Percentiles rank a stretch among this genome's conserved stretches.
phyloP scores from a whole-genome alignment of 2,329 filamentous ascomycete genomes.

The Chalara sp. region DNA sequence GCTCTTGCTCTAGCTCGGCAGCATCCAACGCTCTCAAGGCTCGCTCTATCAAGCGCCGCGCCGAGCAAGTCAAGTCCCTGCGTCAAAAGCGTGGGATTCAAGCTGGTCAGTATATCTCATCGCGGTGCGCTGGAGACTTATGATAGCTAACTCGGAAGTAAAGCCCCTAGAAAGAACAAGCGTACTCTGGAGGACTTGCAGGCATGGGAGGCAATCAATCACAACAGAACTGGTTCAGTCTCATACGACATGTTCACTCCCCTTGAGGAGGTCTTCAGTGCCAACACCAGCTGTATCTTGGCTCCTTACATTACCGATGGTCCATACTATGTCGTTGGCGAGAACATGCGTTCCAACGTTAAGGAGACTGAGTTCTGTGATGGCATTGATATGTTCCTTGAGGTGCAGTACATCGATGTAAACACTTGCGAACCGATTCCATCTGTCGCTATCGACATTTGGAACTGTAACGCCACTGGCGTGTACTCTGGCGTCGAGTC shows the following conservation, averaged over 20 bases:
- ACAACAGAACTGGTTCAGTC: conserved; percentile 10
- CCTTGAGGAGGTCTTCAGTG: conserved; percentile 33
- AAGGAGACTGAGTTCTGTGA: conserved; percentile 27
- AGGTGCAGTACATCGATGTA: conserved; percentile 24
- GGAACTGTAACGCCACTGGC: conserved; percentile 33
- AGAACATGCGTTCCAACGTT: conserved; percentile 33
- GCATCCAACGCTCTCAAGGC: conserved; percentile 29
- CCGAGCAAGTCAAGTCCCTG: conserved; percentile 11
- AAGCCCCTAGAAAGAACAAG: conserved; percentile 16
- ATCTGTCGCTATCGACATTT: conserved; percentile 30
- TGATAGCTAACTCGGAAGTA: not conserved
- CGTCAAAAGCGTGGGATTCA: not conserved
- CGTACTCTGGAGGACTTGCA: conserved; percentile 18
- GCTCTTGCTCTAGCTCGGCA: conserved; percentile 29
- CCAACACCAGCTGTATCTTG: conserved; percentile 39
- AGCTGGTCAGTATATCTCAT: conserved; percentile 8
- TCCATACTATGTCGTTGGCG: conserved; percentile 42
- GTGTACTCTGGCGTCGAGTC: conserved; percentile 31
- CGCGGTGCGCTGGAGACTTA: not conserved
- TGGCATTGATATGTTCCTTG: not conserved
- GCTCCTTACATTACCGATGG: conserved; percentile 46
- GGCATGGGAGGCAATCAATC: conserved; percentile 15
- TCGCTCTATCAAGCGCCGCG: conserved; percentile 29
- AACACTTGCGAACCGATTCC: conserved; percentile 32
- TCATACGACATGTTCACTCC: conserved; percentile 29